phyloP scores from a whole-genome alignment of 495 filamentous ascomycete genomes.

The Amphirosellinia nigrospora region DNA sequence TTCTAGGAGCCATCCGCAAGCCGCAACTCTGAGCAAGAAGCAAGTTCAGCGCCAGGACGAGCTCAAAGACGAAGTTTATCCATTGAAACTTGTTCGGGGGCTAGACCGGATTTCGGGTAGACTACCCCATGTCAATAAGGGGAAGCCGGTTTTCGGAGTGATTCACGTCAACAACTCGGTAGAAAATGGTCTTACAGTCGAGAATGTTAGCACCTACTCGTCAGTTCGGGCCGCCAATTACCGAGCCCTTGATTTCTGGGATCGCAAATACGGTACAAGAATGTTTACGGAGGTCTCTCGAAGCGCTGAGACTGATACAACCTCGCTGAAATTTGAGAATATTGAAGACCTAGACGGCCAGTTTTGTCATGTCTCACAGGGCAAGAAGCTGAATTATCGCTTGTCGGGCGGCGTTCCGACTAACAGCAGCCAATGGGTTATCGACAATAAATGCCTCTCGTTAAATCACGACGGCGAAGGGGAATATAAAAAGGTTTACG shows the following conservation, averaged over 20 bases:
- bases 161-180: constrained; percentile 7
- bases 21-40: not conserved
- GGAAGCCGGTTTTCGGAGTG: not conserved
- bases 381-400: not conserved
- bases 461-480: not conserved
- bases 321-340: not conserved
- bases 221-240: constrained; percentile 13
- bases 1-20: not conserved
- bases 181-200: constrained; percentile 2
- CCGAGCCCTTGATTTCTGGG: constrained; percentile 17
- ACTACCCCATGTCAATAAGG: not conserved
- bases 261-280: constrained; percentile 9
- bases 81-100: constrained; percentile 14
- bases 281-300: constrained; percentile 4
- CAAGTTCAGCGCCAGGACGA: not conserved
- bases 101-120: not conserved
- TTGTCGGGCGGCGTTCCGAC: constrained; percentile 2
- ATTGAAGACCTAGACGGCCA: not conserved
- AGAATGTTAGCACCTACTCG: constrained; percentile 21
- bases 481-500: constrained; percentile 9
- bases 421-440: constrained; percentile 10
- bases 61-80: constrained; percentile 10
- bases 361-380: not conserved
- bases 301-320: no score
- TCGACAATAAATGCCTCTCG: constrained; percentile 11